Base-by-base conservation (phyloP, 2,329 filamentous ascomycete species). In the Xylariaceae sp. region DNA sequence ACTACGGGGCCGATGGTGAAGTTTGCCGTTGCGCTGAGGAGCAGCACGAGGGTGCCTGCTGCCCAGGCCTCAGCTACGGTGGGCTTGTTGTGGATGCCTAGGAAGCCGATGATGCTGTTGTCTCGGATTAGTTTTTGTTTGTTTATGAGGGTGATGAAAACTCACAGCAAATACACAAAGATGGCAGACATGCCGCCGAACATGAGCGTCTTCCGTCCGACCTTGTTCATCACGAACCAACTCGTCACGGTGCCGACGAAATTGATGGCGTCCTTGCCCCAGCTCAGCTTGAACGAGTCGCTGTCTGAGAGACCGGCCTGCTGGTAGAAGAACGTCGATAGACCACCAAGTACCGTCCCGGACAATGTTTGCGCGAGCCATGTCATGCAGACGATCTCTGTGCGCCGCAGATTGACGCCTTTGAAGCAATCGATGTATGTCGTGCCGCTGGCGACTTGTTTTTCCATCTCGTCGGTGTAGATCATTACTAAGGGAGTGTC, bases 1-100 rank as follows among this genome's bases (percentile, higher is more conserved):
- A 75, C 74, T 10, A 78, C 74, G 1, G 77, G 78, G 0, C 78
- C 79, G 35, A 80, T 71, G 2, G 76, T 78, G 60, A 76, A 71
- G 67, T 77, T 77, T 65, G 79, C 79, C 3, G 74, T 69, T 52
- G 76, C 73, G 4, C 74, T 76, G 45, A 74, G 75, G 5, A 79
- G 66, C 9, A 81, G 64, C 0, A 79, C 70, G 56, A 81, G 69
- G 3, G 74, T 72, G 0, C 76, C 78, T 1, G 74, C 74, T 0
- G 73, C 73, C 69, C 72, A 75, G 69, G 45, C 77, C 18, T 79
- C 71, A 0, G 77, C 78, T 11, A 74, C 69, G 61, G 75, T 75
- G 53, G 77, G 78, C 2, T 62, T 62, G 1, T 57, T 18, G 55
- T 63, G 66, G 57, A 71, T 69, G 1, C 68, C 70, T 53, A 72